Percentiles rank a stretch among this genome's conserved stretches.
phyloP scores from a whole-genome alignment of 805 yeast genomes.

The Candida anglica region DNA sequence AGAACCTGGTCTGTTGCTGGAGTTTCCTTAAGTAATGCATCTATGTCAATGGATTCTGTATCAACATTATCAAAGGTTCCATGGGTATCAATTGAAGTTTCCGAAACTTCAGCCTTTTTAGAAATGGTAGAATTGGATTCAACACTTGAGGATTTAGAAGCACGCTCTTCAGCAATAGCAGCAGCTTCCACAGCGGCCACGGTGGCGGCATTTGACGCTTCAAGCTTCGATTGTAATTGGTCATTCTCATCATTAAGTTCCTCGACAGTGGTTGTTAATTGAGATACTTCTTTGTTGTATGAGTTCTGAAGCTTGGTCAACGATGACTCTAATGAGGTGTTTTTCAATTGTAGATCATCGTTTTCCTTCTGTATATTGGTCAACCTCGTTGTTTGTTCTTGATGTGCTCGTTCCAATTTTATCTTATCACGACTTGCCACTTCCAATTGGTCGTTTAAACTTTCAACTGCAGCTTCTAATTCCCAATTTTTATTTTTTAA shows the following conservation, averaged over 20 bases:
- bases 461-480: conserved; percentile 50
- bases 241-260: conserved; percentile 71
- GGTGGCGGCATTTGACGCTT: not conserved
- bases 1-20: conserved; percentile 41
- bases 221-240: conserved; percentile 40
- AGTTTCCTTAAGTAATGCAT: conserved; percentile 1
- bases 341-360: conserved; percentile 43
- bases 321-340: conserved; percentile 36
- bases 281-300: conserved; percentile 40
- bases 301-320: conserved; percentile 30
- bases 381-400: conserved; percentile 28
- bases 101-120: not conserved
- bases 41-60: conserved; percentile 1
- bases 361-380: conserved; percentile 38
- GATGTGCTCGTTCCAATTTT: conserved; percentile 28
- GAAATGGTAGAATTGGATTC: not conserved
- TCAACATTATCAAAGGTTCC: too few species aligned
- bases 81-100: too few species aligned
- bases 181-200: not conserved
- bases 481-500: conserved; percentile 64
- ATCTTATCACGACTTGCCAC: conserved; percentile 38
- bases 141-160: too few species aligned
- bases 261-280: conserved; percentile 47
- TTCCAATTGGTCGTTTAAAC: conserved; percentile 39
- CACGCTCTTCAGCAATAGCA: not conserved